phyloP scores from a whole-genome alignment of 2,329 filamentous ascomycete genomes.

The Colletotrichum liaoningense region DNA sequence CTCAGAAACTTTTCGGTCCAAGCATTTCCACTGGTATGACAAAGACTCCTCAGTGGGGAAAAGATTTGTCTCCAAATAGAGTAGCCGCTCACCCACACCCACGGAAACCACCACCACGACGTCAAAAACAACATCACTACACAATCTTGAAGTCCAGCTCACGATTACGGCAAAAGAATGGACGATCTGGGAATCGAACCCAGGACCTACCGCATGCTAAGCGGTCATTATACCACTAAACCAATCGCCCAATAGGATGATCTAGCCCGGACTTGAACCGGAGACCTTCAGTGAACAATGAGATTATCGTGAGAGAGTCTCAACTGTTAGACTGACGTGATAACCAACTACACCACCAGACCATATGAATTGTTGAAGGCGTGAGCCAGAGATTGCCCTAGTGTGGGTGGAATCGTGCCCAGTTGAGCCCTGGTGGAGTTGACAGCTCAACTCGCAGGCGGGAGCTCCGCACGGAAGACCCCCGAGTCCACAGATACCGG shows the following conservation, averaged over 20 bases:
- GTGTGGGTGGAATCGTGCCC: background rate
- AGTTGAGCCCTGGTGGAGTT: background rate
- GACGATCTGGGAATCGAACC: constrained; percentile 36
- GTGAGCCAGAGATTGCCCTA: background rate
- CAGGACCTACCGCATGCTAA: constrained; percentile 35
- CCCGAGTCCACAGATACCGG: background rate
- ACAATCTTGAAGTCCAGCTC: background rate
- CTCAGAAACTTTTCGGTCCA: no score
- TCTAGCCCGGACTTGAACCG: constrained; percentile 36
- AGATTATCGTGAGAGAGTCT: background rate
- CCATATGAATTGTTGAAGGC: background rate
- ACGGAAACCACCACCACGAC: no score
- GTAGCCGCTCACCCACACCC: no score
- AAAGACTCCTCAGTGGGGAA: no score
- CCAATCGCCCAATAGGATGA: constrained; percentile 23
- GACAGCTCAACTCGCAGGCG: background rate
- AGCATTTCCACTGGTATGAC: no score
- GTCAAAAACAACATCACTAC: no score
- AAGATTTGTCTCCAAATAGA: no score
- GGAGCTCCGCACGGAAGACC: background rate
- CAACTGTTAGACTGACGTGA: constrained; percentile 58
- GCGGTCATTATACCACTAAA: constrained; percentile 36
- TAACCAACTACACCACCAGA: constrained; percentile 55
- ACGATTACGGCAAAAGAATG: background rate
- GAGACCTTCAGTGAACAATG: constrained; percentile 32